A percentile compares a stretch with the other conserved stretches of the same genome.
phyloP scores from a whole-genome alignment of 1,284 basidiomycete species.

The Ustilago loliicola region DNA sequence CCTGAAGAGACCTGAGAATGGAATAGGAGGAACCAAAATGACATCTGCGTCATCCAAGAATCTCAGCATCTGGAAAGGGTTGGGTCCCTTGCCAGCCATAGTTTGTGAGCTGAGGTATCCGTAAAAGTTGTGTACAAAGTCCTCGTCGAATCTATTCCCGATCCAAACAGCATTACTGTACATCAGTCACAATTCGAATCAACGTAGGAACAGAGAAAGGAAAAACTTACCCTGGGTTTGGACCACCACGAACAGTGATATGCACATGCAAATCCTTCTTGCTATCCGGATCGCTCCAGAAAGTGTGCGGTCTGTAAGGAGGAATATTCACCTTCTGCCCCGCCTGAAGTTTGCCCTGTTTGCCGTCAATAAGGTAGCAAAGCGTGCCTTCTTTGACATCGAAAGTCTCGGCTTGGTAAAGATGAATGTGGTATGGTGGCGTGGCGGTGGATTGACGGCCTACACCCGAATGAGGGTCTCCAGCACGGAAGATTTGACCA shows the following conservation, averaged over 20 bases:
- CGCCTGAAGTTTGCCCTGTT: slow-evolving; percentile 59
- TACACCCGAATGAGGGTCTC: slow-evolving; percentile 58
- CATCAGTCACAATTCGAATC: too few species aligned
- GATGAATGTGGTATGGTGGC: slow-evolving; percentile 69
- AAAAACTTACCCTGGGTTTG: slow-evolving; percentile 57
- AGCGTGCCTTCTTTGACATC: slow-evolving; percentile 65
- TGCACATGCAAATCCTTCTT: slow-evolving; percentile 66
- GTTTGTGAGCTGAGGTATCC: slow-evolving; percentile 62
- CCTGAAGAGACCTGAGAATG: slow-evolving; percentile 50
- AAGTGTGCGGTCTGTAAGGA: slow-evolving; percentile 67
- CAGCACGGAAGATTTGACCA: slow-evolving; percentile 66
- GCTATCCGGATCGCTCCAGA: slow-evolving; percentile 65
- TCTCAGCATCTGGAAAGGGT: slow-evolving; percentile 68
- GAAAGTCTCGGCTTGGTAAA: slow-evolving; percentile 68
- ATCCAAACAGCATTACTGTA: background rate
- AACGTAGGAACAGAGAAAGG: background rate
- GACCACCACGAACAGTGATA: slow-evolving; percentile 67
- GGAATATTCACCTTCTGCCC: slow-evolving; percentile 66
- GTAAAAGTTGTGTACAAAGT: slow-evolving; percentile 69
- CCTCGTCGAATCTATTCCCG: slow-evolving; percentile 64
- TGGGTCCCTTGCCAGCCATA: slow-evolving; percentile 54
- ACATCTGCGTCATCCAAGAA: slow-evolving; percentile 69
- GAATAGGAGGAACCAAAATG: slow-evolving; percentile 63
- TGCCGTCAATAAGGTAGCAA: slow-evolving; percentile 69
- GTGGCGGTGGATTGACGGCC: slow-evolving; percentile 64